Conservation (phyloP, 1,139 yeast species). For the Suzukiozyma palmioleophila region DNA sequence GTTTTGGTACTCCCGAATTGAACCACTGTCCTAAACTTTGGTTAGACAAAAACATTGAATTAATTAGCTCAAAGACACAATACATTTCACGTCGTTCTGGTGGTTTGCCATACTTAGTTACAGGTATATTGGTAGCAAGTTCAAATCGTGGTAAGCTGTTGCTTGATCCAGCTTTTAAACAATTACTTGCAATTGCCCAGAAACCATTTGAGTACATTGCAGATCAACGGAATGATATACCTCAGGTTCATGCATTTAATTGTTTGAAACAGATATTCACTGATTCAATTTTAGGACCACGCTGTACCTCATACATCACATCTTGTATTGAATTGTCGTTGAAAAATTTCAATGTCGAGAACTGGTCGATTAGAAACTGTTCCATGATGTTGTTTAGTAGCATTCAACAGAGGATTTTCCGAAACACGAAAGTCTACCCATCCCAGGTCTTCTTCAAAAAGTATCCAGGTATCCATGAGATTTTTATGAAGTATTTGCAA, state of each 20-base stretch:
- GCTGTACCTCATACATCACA: slow-evolving; percentile 51
- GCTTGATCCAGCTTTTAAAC: slow-evolving; percentile 45
- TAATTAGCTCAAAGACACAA: slow-evolving; percentile 57
- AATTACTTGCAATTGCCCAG: slow-evolving; percentile 50
- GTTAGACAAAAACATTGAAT: slow-evolving; percentile 49
- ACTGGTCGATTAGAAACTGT: slow-evolving; percentile 89
- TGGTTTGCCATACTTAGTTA: slow-evolving; percentile 76
- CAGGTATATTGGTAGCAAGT: slow-evolving; percentile 66
- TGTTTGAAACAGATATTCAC: slow-evolving; percentile 70
- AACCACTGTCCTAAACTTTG: slow-evolving; percentile 44
- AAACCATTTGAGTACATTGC: slow-evolving; percentile 43
- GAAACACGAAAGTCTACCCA: slow-evolving; percentile 39
- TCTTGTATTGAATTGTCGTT: slow-evolving; percentile 59
- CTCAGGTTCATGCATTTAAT: slow-evolving; percentile 93
- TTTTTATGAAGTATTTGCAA: slow-evolving; percentile 43
- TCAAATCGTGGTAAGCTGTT: slow-evolving; percentile 21
- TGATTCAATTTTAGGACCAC: slow-evolving; percentile 58
- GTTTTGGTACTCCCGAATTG: slow-evolving; percentile 29
- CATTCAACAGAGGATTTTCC: slow-evolving; percentile 73
- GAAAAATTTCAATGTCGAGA: slow-evolving; percentile 53
- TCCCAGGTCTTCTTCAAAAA: slow-evolving; percentile 63
- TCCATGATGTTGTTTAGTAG: slow-evolving; percentile 91
- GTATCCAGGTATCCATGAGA: slow-evolving; percentile 47
- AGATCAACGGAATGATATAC: slow-evolving; percentile 61
- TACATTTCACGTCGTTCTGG: slow-evolving; percentile 86